Conservation (phyloP, 176 grass and related monocot species). For the Oryza glaberrima region DNA sequence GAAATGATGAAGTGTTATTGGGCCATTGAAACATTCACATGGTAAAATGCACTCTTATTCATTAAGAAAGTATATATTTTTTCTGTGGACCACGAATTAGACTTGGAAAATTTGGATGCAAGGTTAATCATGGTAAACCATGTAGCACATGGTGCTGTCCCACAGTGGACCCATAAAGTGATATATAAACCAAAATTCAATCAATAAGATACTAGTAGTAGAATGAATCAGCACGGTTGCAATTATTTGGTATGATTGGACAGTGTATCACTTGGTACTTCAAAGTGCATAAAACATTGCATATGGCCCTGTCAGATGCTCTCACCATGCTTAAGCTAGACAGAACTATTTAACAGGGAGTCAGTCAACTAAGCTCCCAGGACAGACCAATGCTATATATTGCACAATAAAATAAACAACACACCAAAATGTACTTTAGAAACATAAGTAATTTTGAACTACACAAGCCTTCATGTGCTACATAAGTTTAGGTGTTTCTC, state of each 20-base stretch:
- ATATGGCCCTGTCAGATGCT: conserved; percentile 1
- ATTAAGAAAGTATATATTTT: not conserved
- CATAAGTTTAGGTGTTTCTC: not conserved
- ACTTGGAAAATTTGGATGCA: not conserved
- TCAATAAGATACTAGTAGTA: not conserved
- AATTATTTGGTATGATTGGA: conserved; percentile 17
- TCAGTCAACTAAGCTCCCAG: not conserved
- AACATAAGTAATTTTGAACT: no score
- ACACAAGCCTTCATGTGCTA: not conserved
- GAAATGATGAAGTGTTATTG: no score
- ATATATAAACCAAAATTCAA: not conserved
- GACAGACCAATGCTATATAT: not conserved
- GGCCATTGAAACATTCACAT: not conserved
- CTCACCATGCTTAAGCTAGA: not conserved
- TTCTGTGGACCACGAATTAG: not conserved
- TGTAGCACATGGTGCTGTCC: not conserved
- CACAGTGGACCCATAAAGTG: not conserved
- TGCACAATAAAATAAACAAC: not conserved
- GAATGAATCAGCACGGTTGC: not conserved
- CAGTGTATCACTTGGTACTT: not conserved
- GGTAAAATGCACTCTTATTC: not conserved
- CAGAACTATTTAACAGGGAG: not conserved
- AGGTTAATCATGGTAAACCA: not conserved
- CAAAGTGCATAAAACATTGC: not conserved
- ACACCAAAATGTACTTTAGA: no score